Conservation (phyloP, 345 rosid species). For the Citrus mangshanensis region DNA sequence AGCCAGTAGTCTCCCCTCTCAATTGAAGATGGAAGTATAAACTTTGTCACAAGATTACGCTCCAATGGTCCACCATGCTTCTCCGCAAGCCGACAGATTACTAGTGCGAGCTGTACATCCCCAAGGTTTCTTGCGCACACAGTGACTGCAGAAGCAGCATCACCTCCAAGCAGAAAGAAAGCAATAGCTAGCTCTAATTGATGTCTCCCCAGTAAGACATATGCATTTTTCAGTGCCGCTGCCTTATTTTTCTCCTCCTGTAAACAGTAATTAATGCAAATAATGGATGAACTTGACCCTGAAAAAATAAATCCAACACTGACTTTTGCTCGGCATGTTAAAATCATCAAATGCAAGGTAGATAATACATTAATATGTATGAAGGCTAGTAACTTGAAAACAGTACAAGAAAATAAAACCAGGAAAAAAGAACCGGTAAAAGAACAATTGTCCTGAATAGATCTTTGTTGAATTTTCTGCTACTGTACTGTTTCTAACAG, state of each 20-base stretch:
- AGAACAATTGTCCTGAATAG: background rate
- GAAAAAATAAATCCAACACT: constrained; percentile 2
- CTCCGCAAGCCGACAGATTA: constrained; percentile 84
- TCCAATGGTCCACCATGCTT: constrained; percentile 73
- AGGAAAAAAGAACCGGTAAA: background rate
- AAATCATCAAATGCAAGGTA: background rate
- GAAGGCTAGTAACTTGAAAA: background rate
- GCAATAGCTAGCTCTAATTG: constrained; percentile 86
- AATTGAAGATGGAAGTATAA: constrained; percentile 68
- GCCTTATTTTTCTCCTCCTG: constrained; percentile 94
- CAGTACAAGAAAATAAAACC: background rate
- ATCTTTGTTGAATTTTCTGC: background rate
- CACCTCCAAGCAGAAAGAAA: constrained; percentile 95
- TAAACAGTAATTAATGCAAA: constrained; percentile 5
- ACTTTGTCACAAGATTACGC: constrained; percentile 55
- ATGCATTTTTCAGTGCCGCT: constrained; percentile 94
- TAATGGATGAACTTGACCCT: background rate
- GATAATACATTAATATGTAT: background rate
- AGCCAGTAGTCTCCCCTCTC: constrained; percentile 85
- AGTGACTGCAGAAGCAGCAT: constrained; percentile 74
- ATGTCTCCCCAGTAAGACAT: constrained; percentile 91
- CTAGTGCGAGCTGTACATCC: constrained; percentile 92
- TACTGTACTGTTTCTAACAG: background rate
- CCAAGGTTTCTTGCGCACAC: constrained; percentile 83
- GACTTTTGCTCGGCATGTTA: constrained; percentile 6